phyloP scores from a whole-genome alignment of 2,329 filamentous ascomycete genomes.

The Oidium heveae region DNA sequence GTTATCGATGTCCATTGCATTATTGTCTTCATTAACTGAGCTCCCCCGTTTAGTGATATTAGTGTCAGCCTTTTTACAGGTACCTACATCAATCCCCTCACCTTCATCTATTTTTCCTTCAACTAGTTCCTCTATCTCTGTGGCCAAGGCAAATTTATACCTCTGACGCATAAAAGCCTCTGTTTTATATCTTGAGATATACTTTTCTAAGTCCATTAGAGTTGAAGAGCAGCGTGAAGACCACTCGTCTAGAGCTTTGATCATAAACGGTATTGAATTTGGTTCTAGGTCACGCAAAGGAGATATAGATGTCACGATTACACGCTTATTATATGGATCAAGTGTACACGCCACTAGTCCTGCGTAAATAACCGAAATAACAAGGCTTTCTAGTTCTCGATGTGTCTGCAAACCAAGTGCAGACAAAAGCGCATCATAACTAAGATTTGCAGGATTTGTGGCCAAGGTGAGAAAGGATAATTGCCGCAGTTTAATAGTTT shows the following conservation, averaged over 20 bases:
- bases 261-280: constrained; percentile 41
- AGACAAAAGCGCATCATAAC: constrained; percentile 42
- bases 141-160: constrained; percentile 13
- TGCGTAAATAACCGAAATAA: constrained; percentile 71
- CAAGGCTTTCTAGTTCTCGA: constrained; percentile 57
- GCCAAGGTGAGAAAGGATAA: constrained; percentile 70
- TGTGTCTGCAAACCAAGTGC: constrained; percentile 40
- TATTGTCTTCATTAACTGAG: constrained; percentile 10
- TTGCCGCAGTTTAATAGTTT: constrained; percentile 68
- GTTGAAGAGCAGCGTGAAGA: constrained; percentile 50
- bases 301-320: constrained; percentile 57
- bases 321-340: constrained; percentile 47
- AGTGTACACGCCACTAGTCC: constrained; percentile 62
- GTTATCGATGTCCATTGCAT: constrained; percentile 31
- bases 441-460: constrained; percentile 38
- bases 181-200: constrained; percentile 41
- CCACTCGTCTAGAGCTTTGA: constrained; percentile 47
- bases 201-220: constrained; percentile 47
- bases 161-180: constrained; percentile 27
- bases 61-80: background rate
- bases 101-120: constrained; percentile 17
- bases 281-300: constrained; percentile 70
- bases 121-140: constrained; percentile 9
- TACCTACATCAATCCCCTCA: constrained; percentile 9
- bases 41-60: background rate